Base-by-base conservation (phyloP, 139 green algal genomes). In the Edaphochlamys debaryana region DNA sequence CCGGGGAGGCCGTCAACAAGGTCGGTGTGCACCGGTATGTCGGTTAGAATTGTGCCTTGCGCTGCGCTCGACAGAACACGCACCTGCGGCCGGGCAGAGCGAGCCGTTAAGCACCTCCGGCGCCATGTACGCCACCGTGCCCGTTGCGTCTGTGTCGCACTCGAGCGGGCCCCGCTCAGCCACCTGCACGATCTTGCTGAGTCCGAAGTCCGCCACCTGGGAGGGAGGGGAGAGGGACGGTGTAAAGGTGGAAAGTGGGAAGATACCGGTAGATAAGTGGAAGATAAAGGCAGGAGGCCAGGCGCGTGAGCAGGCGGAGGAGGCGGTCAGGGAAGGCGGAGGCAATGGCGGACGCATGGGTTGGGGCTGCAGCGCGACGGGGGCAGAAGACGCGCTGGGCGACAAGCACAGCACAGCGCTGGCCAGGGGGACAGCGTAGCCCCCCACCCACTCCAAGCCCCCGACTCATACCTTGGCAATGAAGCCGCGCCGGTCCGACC, bases 391-490 rank as follows among this genome's bases (percentile, higher is more conserved):
- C 34, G 34, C 2, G 17, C 2, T 11, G 34, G 64, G 7, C 0
- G 3, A 4, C 15, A 13, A 29, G 64, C 64, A 69, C n/a, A n/a
- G n/a, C n/a, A n/a, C n/a, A n/a, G n/a, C n/a, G n/a, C n/a, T n/a
- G n/a, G n/a, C n/a, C n/a, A n/a, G n/a, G n/a, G n/a, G 32, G 64
- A 69, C 34, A 29, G 34, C 34, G 0, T 0, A 29, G 0, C 29
- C 60, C 30, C 29, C 60, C 11, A 20, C 29, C 29, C 4, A 67
- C 30, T 6, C 60, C 30, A 37, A 5, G 30, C 36, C 34, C 8
- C 6, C 22, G 41, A 4, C 2, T 20, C 73, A 56, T 36, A 93
- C 80, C 87, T 97, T 97, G 58, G 85, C 88, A 37, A 87, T 74
- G 63, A 89, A 93, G 62, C 90, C 90, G 32, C 90, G 70, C 0